Conservation (phyloP, 2,329 filamentous ascomycete genomes). For the Epichloe typhina region DNA sequence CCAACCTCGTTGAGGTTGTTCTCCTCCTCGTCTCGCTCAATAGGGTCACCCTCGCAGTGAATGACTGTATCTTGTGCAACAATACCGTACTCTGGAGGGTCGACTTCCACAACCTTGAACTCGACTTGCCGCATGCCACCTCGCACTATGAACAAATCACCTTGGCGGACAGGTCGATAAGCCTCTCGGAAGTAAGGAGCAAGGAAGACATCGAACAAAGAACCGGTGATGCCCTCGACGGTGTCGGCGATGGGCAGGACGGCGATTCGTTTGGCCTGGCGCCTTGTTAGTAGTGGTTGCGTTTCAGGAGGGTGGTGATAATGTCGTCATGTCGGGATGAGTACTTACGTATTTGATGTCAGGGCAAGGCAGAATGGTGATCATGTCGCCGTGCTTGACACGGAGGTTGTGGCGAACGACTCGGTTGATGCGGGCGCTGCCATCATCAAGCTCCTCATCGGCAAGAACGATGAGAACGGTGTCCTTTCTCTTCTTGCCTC, state of each 20-base stretch:
- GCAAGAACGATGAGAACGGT: conserved; percentile 95
- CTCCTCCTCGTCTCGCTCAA: conserved; percentile 97
- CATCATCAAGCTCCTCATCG: conserved; percentile 96
- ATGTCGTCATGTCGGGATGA: neutral
- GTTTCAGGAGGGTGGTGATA: no score
- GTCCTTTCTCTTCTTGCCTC: conserved; percentile 99
- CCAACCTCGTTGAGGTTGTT: conserved; percentile 98
- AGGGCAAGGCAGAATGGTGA: conserved; percentile 93
- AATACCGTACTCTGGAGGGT: conserved; percentile 96
- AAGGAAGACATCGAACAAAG: conserved; percentile 97
- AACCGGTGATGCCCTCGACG: conserved; percentile 92
- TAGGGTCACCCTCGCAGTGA: conserved; percentile 77
- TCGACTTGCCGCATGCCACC: conserved; percentile 98
- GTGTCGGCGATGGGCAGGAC: conserved; percentile 97
- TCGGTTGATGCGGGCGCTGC: conserved; percentile 93
- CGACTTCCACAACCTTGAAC: conserved; percentile 98
- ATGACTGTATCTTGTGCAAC: conserved; percentile 98
- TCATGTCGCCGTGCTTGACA: conserved; percentile 95
- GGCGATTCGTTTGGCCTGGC: conserved; percentile 91
- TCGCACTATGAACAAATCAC: conserved; percentile 92
- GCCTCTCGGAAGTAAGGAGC: conserved; percentile 99
- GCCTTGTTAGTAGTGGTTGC: conserved; percentile 7
- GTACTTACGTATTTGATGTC: conserved; percentile 97
- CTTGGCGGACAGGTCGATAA: conserved; percentile 92
- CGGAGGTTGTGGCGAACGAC: conserved; percentile 96